Evolutionary conservation across 805 yeast species (phyloP).

Genomic region (Sungouiozyma intestinalis): DNA sequence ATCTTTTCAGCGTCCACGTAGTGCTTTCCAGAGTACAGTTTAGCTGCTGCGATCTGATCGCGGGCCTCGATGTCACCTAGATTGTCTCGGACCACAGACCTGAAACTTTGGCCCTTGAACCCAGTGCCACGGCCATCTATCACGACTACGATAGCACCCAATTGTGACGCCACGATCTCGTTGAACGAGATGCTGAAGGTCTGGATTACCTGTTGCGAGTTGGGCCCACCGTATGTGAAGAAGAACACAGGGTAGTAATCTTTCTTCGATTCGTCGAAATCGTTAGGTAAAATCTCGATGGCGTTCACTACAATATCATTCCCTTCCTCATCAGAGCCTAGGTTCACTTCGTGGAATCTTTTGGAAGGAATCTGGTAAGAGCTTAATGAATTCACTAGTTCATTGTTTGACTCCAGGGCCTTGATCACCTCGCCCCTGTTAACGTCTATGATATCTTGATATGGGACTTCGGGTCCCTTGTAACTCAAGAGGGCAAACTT

Average conservation of each 20-base stretch:
- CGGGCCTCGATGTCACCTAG: constrained; percentile 73
- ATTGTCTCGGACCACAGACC: constrained; percentile 69
- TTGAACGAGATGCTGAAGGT: constrained; percentile 56
- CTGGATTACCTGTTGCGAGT: constrained; percentile 71
- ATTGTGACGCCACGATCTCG: constrained; percentile 63
- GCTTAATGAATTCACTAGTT: constrained; percentile 31
- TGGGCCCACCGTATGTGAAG: constrained; percentile 93
- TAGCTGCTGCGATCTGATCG: constrained; percentile 84
- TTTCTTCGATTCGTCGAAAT: constrained; percentile 42
- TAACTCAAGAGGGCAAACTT: constrained; percentile 62
- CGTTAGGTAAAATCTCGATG: constrained; percentile 67
- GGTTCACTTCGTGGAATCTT: constrained; percentile 40
- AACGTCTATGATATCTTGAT: constrained; percentile 46
- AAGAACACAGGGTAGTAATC: constrained; percentile 77
- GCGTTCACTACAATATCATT: constrained; percentile 46
- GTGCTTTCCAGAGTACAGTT: constrained; percentile 46
- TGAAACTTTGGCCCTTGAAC: constrained; percentile 65
- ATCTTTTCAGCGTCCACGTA: constrained; percentile 61
- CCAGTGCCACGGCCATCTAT: constrained; percentile 98
- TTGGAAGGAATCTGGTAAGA: constrained; percentile 49
- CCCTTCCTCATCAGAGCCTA: constrained; percentile 40
- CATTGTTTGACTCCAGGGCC: constrained; percentile 31
- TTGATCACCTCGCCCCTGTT: constrained; percentile 10
- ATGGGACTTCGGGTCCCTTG: constrained; percentile 71
- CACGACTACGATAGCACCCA: constrained; percentile 79